Base-by-base conservation (phyloP, 2,329 filamentous ascomycete genomes). In the Chaetothyriales sp. region DNA sequence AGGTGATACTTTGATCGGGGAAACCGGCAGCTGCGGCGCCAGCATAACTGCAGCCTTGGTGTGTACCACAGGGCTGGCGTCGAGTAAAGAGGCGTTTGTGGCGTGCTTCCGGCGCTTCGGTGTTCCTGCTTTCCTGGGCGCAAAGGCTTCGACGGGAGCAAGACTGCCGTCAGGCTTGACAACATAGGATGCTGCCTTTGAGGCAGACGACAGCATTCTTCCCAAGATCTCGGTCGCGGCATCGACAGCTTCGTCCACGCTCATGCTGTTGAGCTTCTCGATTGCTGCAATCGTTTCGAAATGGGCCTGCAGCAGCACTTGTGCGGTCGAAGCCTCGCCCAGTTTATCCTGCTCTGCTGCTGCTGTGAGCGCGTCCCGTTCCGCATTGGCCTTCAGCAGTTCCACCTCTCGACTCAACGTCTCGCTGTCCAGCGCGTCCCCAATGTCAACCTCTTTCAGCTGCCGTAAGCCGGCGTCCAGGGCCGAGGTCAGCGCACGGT, bases 261-360 rank as follows among this genome's bases (percentile, higher is more conserved):
- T 83, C 81, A 96, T 87, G 36, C 78, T 73, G 59, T 90, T 78
- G 20, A 92, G 86, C 57, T 86, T 84, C 50, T 83, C 80, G 49
- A 98, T 77, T 0, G 88, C 86, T 3, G 86, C 74, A 54, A 96
- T 78, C 1, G 89, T 90, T 61, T 95, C 89, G 59, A 98, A 94
- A 61, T 96, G 90, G 10, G 90, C 86, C 49, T 84, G 83, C 9
- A 96, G 77, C 50, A 98, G 75, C 47, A 86, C 78, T 66, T 95
- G 89, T 61, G 95, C 75, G 57, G 85, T 79, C 18, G 78, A 79
- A 18, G 82, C 79, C 63, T 95, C 88, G 10, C 83, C 84, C 22
- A 77, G 74, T 68, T 83, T 90, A 55, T 96, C 89, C 61, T 92
- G 81, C 50, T 96, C 88, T 9, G 88, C 66, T 18, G 95, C 78